Evolutionary conservation across 305 asterid species (phyloP).

Genomic region (Fraxinus xanthoxyloides): DNA sequence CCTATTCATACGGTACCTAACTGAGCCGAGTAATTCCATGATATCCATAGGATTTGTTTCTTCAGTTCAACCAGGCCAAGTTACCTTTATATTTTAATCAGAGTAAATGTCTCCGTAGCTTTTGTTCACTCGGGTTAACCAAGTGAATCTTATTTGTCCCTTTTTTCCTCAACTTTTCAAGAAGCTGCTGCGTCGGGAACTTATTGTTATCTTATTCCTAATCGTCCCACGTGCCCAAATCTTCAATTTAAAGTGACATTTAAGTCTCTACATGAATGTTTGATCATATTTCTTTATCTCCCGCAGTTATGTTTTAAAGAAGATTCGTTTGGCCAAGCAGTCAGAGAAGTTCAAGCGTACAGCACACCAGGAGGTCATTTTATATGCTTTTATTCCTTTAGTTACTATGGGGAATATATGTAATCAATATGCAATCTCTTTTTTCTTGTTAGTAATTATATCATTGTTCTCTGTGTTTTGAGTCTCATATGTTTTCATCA

Average conservation of each 20-base stretch:
- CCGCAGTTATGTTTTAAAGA: conserved; percentile 76
- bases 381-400: neutral
- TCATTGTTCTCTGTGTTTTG: neutral
- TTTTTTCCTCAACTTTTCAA: neutral
- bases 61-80: neutral
- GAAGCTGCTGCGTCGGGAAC: neutral
- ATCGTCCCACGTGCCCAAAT: neutral
- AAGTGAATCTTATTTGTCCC: neutral
- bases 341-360: conserved; percentile 70
- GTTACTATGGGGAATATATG: neutral
- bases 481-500: neutral
- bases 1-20: neutral
- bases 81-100: neutral
- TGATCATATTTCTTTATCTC: conserved; percentile 9
- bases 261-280: conserved; percentile 13
- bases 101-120: neutral
- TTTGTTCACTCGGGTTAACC: neutral
- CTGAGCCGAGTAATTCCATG: neutral
- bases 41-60: neutral
- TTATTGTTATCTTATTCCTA: neutral
- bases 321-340: conserved; percentile 72
- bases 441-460: neutral
- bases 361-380: conserved; percentile 76
- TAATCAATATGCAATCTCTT: neutral
- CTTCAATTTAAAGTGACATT: neutral